Evolutionary conservation across 176 grass and related monocot genomes (phyloP), one percentile per base, ranked within the genome.

Genomic region (Lolium multiflorum): DNA sequence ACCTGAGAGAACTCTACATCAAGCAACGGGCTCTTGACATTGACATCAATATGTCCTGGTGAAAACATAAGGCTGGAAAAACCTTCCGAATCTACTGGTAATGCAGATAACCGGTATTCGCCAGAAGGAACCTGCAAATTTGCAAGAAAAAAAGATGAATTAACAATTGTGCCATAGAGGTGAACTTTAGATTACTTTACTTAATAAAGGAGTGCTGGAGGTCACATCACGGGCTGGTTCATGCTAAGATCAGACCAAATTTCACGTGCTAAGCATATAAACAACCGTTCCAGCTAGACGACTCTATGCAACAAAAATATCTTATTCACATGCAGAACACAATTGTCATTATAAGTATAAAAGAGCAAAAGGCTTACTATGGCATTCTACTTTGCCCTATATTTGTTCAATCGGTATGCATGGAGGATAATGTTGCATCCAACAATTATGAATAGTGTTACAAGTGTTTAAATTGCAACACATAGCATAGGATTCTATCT

Each of bases 1-100:
- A 98, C 97, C 97, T 98, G 94, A 80, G 91, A 92, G 81, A 98
- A 98, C 79, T 90, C 90, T 68, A 98, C 73, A 92, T 90, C 71
- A 84, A 96, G 90, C 70, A 98, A 71, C 84, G 97, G 97, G 26
- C 89, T 76, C 18, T 98, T 87, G 56, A 98, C 87, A 24, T 94
- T 94, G 9, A 96, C 66, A 92, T 89, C 87, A 62, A 98, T 61
- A 84, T 61, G 91, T 82, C 84, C 83, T 78, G 94, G 97, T 84
- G 94, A 95, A 90, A 98, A 98, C 87, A 96, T 82, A 71, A 95
- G 90, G 70, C 76, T 91, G 74, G 91, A 80, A 59, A 85, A 91
- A 75, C 89, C 87, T 12, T 89, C 82, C 15, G 94, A 84, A 91
- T 91, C 90, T 76, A 96, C 89, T 72, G 92, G 89, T 76, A 99